A percentile compares a stretch with the other conserved stretches of the same genome.
Conservation (phyloP, 2,329 filamentous ascomycete species). For the Trematosphaeria pertusa region DNA sequence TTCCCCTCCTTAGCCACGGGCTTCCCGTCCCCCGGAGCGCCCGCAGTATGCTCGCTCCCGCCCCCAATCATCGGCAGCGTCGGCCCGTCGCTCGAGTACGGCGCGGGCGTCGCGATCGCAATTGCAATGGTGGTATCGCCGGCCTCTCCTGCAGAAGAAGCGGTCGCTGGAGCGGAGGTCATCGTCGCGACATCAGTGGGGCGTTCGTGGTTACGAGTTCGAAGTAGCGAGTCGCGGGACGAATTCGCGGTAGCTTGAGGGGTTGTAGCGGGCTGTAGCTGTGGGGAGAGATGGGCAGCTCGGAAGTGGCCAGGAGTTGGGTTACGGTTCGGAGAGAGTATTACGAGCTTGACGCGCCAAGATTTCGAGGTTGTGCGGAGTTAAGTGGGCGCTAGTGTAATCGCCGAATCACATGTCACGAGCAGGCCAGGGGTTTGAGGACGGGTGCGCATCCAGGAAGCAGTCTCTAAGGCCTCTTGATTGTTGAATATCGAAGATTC, state of each 20-base stretch:
- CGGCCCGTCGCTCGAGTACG: slow-evolving; percentile 24
- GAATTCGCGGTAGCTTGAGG: neutral
- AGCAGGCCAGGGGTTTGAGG: no score
- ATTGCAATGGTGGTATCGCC: slow-evolving; percentile 13
- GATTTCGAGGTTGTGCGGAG: slow-evolving; percentile 10
- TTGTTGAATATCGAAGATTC: no score
- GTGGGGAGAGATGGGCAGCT: neutral
- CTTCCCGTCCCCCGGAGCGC: neutral
- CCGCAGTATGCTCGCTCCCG: neutral
- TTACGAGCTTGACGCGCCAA: slow-evolving; percentile 10
- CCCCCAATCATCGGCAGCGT: slow-evolving; percentile 20
- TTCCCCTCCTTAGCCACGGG: neutral
- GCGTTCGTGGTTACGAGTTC: no score
- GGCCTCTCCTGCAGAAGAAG: neutral
- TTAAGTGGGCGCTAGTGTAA: slow-evolving; percentile 15
- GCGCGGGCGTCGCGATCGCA: slow-evolving; percentile 5
- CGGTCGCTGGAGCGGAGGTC: neutral
- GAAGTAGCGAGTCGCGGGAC: neutral
- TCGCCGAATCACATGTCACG: slow-evolving; percentile 9
- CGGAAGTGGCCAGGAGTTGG: no score
- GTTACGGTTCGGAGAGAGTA: no score
- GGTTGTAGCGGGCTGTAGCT: neutral
- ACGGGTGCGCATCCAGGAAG: no score
- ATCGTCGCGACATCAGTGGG: neutral
- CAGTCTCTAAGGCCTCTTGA: no score